Evolutionary conservation across 2,329 filamentous ascomycete species (phyloP), one percentile per base, ranked within the genome.

Genomic region (Madurella mycetomatis): DNA sequence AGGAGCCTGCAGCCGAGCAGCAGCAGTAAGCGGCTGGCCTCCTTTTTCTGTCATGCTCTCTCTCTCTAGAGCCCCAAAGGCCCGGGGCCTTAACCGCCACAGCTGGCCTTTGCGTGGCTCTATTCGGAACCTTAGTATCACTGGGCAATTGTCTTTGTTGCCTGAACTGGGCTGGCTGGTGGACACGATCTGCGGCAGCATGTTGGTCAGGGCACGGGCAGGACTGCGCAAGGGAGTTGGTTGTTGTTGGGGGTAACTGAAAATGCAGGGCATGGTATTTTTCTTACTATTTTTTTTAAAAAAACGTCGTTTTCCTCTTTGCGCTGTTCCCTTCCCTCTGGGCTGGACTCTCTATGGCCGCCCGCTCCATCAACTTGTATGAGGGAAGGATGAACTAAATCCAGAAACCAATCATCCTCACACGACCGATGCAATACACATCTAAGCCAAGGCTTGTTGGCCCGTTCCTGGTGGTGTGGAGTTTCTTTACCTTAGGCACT

Each of bases 1-100:
- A 66, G 39, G 61, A 62, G 50, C 46, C 85, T 76, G 77, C 80
- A 59, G 70, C 80, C 62, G 74, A 76, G 71, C 82, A 80, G 63
- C 83, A 83, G 63, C 83, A 83, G 54, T 64, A 77, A 75, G 53
- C 55, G 41, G 43, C 39, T 47, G 12, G 31, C 45, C 39, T 44
- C 40, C 53, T 47, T 34, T 15, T 47, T 54, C 52, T 44, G 47
- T 52, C 46, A 42, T 45, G 47, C 51, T 32, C 17, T 40, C 46
- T 53, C 47, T 53, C 44, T 43, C 40, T 55, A 37, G 48, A 25
- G 54, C 44, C 41, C 13, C 37, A 53, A 43, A 34, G 17, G 17
- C 48, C 34, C 40, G 43, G 47, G 49, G 31, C 32, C 45, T 47
- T 54, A 30, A 53, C 19, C 48, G 50, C 53, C 44, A 42, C 46